Evolutionary conservation across 768 basidiomycete genomes (phyloP).

Genomic region (Tricholoma matsutake): DNA sequence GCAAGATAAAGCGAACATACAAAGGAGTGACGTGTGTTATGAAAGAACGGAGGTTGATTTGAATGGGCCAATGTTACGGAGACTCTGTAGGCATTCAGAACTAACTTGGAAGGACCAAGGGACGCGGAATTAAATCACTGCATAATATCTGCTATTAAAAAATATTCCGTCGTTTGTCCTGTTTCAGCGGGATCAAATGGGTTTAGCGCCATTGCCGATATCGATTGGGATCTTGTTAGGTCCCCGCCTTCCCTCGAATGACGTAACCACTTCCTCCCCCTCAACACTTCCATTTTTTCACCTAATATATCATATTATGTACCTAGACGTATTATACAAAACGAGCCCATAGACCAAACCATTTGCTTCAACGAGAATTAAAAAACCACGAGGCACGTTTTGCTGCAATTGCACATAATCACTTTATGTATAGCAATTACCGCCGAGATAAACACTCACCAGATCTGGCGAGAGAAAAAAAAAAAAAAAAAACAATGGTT

Average conservation of each 20-base stretch:
- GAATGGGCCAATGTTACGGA: background rate
- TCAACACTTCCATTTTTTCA: background rate
- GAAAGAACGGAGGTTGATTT: slow-evolving; percentile 7
- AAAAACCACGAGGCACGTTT: slow-evolving; percentile 96
- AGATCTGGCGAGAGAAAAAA: slow-evolving; percentile 28
- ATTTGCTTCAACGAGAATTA: slow-evolving; percentile 60
- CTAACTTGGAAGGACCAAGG: slow-evolving; percentile 5
- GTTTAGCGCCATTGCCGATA: slow-evolving; percentile 24
- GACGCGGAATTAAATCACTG: slow-evolving; percentile 22
- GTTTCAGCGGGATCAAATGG: slow-evolving; percentile 41
- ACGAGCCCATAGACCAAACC: background rate
- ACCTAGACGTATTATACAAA: slow-evolving; percentile 9
- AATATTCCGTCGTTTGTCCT: slow-evolving; percentile 26
- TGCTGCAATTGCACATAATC: slow-evolving; percentile 41
- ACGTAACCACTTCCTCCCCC: slow-evolving; percentile 8
- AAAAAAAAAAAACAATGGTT: slow-evolving; percentile 9
- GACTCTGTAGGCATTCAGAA: slow-evolving; percentile 8
- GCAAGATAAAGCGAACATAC: slow-evolving; percentile 26
- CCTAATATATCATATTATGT: background rate
- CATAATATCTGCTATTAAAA: slow-evolving; percentile 25
- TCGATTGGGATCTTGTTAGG: slow-evolving; percentile 25
- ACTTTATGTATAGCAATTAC: slow-evolving; percentile 10
- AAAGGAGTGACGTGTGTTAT: background rate
- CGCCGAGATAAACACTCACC: slow-evolving; percentile 31
- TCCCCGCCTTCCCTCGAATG: slow-evolving; percentile 28